Evolutionary conservation across 495 filamentous ascomycete genomes (phyloP), one percentile per base, ranked within the genome.

Genomic region (Aspergillus incahuasiensis): DNA sequence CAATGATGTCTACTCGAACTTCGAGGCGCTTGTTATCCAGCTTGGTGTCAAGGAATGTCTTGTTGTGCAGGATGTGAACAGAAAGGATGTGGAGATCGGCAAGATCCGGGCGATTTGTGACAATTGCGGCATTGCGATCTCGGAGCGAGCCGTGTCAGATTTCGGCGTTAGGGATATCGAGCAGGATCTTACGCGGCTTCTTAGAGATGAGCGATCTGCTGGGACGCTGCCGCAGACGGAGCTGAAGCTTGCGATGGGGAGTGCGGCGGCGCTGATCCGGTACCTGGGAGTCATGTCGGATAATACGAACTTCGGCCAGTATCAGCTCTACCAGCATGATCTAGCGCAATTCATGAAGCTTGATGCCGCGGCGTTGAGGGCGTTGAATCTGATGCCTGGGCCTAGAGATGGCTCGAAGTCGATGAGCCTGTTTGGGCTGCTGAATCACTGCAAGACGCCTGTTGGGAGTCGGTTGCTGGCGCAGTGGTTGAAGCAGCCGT

Each of bases 281-380:
- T 99, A 97, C 59, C 80, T 99, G n/a, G 86, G 87, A 15, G 86
- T 95, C 3, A 74, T 99, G 72, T 86, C 90, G 21, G 95, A 99
- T 63, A 73, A 89, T 15, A 88, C 89, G 19, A 97, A 99, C 67
- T 97, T 96, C 67, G 94, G 94, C 1, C 91, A 97, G 66, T 99
- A 91, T 65, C 90, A 92, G 62, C 82, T 99, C 21, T 97, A 97
- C 63, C 94, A 99, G 65, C 95, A 97, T 70, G 95, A 99, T 67
- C 71, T 99, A 24, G 86, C 91, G 11, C 94, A 99, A 64, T 99
- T 90, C 63, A 99, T 99, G 94, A 97, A 96, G 72, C 83, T 99
- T 12, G 94, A 99, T 76, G 89, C 95, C 12, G 90, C 94, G 5
- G 94, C 94, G 2, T 75, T 99, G 15, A 90, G 92, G 56, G 94